Conservation (phyloP, 2,329 filamentous ascomycete species). For the Calonectria montana region DNA sequence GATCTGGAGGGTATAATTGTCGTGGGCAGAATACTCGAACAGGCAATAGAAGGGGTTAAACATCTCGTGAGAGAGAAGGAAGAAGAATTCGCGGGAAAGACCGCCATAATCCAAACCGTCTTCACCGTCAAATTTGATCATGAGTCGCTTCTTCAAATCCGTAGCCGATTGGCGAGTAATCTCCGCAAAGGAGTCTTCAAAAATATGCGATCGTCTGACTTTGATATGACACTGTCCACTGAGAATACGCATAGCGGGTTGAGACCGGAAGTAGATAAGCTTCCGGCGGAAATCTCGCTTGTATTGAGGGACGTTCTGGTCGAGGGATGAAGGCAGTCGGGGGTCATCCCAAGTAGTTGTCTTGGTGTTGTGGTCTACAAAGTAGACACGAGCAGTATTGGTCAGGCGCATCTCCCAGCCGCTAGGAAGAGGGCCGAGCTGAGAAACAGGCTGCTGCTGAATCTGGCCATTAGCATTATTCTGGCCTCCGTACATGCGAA, state of each 20-base stretch:
- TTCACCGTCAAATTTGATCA: constrained; percentile 99
- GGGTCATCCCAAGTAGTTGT: constrained; percentile 99
- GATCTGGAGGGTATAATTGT: constrained; percentile 99
- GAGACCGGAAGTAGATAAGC: constrained; percentile 98
- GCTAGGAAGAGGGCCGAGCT: constrained; percentile 92
- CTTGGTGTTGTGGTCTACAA: constrained; percentile 99
- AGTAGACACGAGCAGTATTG: constrained; percentile 97
- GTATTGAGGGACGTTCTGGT: constrained; percentile 99
- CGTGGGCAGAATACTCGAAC: constrained; percentile 99
- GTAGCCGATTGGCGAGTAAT: constrained; percentile 96
- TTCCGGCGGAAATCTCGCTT: constrained; percentile 99
- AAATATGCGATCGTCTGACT: constrained; percentile 95
- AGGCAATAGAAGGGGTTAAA: constrained; percentile 99
- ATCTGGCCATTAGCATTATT: constrained; percentile 88
- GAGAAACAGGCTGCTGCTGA: constrained; percentile 97
- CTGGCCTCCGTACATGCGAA: constrained; percentile 93
- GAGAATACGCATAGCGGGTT: constrained; percentile 93
- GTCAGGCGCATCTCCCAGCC: constrained; percentile 99
- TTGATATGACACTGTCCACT: constrained; percentile 99
- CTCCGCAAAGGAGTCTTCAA: constrained; percentile 98
- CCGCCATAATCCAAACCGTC: constrained; percentile 98
- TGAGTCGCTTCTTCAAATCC: constrained; percentile 96
- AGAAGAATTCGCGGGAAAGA: constrained; percentile 98
- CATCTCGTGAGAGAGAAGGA: constrained; percentile 99
- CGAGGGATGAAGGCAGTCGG: constrained; percentile 90